Evolutionary conservation across 331 rosid species (phyloP), one percentile per base, ranked within the genome.

Genomic region (Acacia concinna): DNA sequence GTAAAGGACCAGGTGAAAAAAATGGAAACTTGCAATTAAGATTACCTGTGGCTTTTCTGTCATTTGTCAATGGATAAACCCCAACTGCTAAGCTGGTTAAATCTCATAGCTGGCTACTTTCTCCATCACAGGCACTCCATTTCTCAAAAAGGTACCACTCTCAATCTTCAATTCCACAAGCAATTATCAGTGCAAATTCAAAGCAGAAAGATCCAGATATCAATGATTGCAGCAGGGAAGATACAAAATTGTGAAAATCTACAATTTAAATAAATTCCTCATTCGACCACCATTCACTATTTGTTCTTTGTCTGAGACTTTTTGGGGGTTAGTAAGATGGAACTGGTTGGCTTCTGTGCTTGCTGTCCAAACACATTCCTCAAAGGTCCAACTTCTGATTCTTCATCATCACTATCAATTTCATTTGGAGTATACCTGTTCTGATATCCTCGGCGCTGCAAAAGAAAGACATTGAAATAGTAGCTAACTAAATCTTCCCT

Each of bases 401-500:
- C 91, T 13, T 90, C 97, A 34, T 95, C 94, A 6, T 95, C 99
- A 18, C 98, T 95, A 37, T 87, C 85, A 69, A 89, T 85, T 32
- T 83, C 34, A 34, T 76, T 37, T 8, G 93, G 97, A 38, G 94
- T 86, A 63, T 85, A 86, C 87, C 99, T 85, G 80, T 87, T 95
- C 67, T 95, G 99, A 67, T 86, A 73, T 76, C 86, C 96, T 90
- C 91, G 87, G 35, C 92, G 94, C 21, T 81, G 93, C 88, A 91
- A 81, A 69, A 91, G 86, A 76, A 76, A 95, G 81, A 95, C 98
- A 59, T 95, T 95, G 78, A 84, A 93, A 88, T 91, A 95, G 90
- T 93, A 95, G 90, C 93, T 88, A 64, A 95, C 90, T 71, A 95
- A 88, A 77, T 89, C 85, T 73, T 23, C 91, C 80, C 94, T 85